Evolutionary conservation across 768 basidiomycete species (phyloP).

Genomic region (Suillus clintonianus): DNA sequence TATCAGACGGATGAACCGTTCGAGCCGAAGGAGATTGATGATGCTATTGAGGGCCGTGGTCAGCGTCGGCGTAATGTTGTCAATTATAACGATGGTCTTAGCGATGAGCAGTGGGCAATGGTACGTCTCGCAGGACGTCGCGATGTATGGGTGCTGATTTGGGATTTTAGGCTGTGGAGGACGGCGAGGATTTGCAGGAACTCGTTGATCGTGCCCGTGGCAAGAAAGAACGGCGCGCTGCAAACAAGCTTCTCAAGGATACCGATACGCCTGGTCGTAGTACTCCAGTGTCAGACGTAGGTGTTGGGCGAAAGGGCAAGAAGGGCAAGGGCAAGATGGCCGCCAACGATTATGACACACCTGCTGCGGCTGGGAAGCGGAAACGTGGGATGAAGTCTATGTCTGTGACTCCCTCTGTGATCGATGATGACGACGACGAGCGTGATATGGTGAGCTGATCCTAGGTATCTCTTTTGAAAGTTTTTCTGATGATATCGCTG

Average conservation of each 20-base stretch:
- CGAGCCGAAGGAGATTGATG: conserved; percentile 58
- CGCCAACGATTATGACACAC: conserved; percentile 45
- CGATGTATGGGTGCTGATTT: neutral
- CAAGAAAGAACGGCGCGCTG: conserved; percentile 62
- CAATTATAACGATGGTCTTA: conserved; percentile 91
- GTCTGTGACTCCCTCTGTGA: conserved; percentile 74
- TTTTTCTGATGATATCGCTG: conserved; percentile 3
- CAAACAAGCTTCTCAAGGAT: conserved; percentile 60
- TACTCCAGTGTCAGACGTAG: conserved; percentile 65
- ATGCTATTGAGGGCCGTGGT: conserved; percentile 73
- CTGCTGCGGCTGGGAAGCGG: conserved; percentile 58
- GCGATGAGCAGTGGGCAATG: conserved; percentile 92
- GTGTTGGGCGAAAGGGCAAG: conserved; percentile 54
- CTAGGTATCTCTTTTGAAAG: neutral
- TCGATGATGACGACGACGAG: conserved; percentile 79
- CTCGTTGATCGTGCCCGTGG: conserved; percentile 65
- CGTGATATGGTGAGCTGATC: conserved; percentile 58
- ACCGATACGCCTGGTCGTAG: conserved; percentile 61
- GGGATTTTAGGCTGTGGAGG: conserved; percentile 63
- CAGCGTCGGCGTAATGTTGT: conserved; percentile 82
- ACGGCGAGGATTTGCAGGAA: conserved; percentile 79
- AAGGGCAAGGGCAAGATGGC: conserved; percentile 62
- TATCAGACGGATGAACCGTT: conserved; percentile 87
- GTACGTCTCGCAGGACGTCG: conserved; percentile 38
- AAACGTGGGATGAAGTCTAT: conserved; percentile 73